Evolutionary conservation across 2,329 filamentous ascomycete species (phyloP), one percentile per base, ranked within the genome.

Genomic region (Aspergillus niger): DNA sequence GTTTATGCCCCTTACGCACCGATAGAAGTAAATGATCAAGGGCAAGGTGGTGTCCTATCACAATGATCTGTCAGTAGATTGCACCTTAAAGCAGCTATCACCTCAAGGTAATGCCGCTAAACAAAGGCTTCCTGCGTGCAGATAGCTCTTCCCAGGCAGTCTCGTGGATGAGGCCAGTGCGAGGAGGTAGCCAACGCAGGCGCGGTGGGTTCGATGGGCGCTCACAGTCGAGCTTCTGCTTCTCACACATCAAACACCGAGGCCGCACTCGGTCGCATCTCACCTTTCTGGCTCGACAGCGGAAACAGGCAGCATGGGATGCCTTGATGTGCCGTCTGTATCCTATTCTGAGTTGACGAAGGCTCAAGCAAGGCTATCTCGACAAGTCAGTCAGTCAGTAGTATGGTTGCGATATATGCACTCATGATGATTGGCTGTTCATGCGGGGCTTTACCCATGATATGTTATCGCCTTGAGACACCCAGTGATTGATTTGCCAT

Each of bases 231-330:
- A 62, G 3, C 5, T 30, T 50, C 26, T 52, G 44, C 26, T 43
- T 24, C 17, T 28, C 52, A 43, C 57, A 59, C n/a, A 41, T 20
- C 10, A 22, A 51, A 44, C 60, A 62, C 44, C 20, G 60, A 5
- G 60, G 36, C 17, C 22, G n/a, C 4, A 3, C 26, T 8, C 53
- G 57, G 28, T 62, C 57, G n/a, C 60, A 60, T 30, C 57, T 53
- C 26, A 62, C 57, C 30, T 62, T 62, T 11, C 57, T 38, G 13
- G 60, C n/a, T 3, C 49, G 60, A 22, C 60, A 59, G 41, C 13
- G 22, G n/a, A 57, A 47, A 24, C 53, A 62, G 8, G 60, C 56
- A 4, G 17, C 15, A 17, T 57, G 4, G 10, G 8, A 48, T 50
- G 47, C 39, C 30, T 51, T 28, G 17, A n/a, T 11, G 52, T 7